A percentile compares a stretch with the other conserved stretches of the same genome.
Evolutionary conservation across 192 early-diverging fungal species (phyloP).

Genomic region (Polychytrium aggregatum): DNA sequence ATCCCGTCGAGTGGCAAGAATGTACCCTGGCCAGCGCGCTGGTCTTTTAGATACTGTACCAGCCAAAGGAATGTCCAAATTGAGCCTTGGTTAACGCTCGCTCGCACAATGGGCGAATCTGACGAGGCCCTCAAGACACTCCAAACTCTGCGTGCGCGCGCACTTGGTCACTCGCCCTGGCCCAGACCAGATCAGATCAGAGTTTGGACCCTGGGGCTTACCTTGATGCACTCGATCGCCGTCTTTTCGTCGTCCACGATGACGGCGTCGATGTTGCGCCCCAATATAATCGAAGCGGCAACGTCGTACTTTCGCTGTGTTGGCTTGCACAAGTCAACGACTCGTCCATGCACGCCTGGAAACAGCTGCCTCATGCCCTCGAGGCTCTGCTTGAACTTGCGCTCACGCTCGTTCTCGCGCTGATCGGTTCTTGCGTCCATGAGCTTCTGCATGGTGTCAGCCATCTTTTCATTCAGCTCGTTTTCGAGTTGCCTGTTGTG

Average conservation of each 20-base stretch:
- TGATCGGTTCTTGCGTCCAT: constrained; percentile 71
- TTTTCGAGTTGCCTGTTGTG: constrained; percentile 48
- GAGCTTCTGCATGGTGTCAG: constrained; percentile 61
- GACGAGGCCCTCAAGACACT: too few species aligned
- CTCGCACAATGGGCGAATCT: too few species aligned
- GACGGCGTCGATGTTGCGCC: constrained; percentile 87
- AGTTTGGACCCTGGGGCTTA: too few species aligned
- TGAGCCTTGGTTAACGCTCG: neutral
- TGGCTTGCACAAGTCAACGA: constrained; percentile 84
- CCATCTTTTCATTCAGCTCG: constrained; percentile 79
- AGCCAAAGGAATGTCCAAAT: constrained; percentile 7
- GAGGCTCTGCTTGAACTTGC: constrained; percentile 63
- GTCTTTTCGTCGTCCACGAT: constrained; percentile 86
- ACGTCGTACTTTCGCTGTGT: constrained; percentile 85
- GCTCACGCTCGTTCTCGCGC: constrained; percentile 72
- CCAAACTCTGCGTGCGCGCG: too few species aligned
- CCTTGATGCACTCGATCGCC: constrained; percentile 90
- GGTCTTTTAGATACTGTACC: constrained; percentile 76
- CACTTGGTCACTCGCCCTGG: too few species aligned
- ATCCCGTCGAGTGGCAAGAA: constrained; percentile 90
- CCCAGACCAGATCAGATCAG: too few species aligned
- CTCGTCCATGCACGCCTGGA: constrained; percentile 68
- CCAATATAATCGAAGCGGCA: constrained; percentile 77
- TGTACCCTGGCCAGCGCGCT: constrained; percentile 80
- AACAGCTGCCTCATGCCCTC: constrained; percentile 74